Percentiles rank a stretch among this genome's conserved stretches.
These are phyloP conservation scores for Porphyrellus cyaneotinctus DNA, from an alignment of 768 basidiomycete genomes.

Conservation along the genomic window DNA sequence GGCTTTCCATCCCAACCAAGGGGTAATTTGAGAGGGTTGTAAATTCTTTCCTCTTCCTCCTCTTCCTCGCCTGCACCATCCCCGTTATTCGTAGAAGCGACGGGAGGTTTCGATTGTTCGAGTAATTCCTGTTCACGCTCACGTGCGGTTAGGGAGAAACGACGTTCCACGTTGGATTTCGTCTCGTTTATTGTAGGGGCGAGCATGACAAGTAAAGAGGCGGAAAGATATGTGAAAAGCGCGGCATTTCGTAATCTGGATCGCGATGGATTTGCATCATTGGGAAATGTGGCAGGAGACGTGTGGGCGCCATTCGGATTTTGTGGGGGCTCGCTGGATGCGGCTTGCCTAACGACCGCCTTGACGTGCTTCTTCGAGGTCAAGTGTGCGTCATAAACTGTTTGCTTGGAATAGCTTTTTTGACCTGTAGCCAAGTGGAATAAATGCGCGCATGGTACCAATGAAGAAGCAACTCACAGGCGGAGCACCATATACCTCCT, in stretches of 20 bases:
- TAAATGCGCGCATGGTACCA: not conserved
- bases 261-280: slow-evolving; percentile 30
- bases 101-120: slow-evolving; percentile 58
- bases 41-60: slow-evolving; percentile 94
- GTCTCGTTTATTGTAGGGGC: slow-evolving; percentile 76
- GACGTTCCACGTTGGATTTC: slow-evolving; percentile 92
- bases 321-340: slow-evolving; percentile 32
- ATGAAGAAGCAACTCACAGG: slow-evolving; percentile 57
- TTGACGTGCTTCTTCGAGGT: slow-evolving; percentile 96
- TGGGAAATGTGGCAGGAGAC: slow-evolving; percentile 32
- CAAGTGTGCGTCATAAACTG: slow-evolving; percentile 94
- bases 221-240: slow-evolving; percentile 64
- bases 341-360: slow-evolving; percentile 71
- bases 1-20: slow-evolving; percentile 99
- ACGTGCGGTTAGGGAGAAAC: slow-evolving; percentile 94
- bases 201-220: slow-evolving; percentile 63
- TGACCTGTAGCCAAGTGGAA: slow-evolving; percentile 56
- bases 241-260: slow-evolving; percentile 63
- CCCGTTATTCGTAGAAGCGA: slow-evolving; percentile 41
- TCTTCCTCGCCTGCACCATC: slow-evolving; percentile 68
- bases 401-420: slow-evolving; percentile 93
- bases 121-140: slow-evolving; percentile 93
- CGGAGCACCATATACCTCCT: slow-evolving; percentile 88
- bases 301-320: slow-evolving; percentile 32
- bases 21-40: slow-evolving; percentile 96